Evolutionary conservation across 306 rosid genomes (phyloP), one percentile per base, ranked within the genome.

Genomic region (Begonia peltatifolia): DNA sequence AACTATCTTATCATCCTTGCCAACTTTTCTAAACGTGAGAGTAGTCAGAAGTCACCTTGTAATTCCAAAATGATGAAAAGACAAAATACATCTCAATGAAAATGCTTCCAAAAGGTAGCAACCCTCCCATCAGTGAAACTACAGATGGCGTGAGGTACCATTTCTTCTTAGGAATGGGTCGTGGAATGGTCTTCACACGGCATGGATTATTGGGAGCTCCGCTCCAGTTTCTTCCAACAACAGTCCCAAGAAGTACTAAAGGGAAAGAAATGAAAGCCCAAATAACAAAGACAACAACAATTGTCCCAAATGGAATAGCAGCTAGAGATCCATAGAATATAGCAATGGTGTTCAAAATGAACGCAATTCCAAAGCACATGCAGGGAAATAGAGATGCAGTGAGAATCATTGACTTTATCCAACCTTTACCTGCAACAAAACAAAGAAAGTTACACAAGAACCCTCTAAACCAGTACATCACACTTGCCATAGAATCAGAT

Each of bases 61-160:
- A 89, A 71, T 89, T 89, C 97, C 97, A 89, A 87, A 89, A 89
- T 66, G 97, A 89, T 30, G 97, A 84, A 63, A 89, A 89, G 64
- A 89, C 97, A 69, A 89, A 89, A 69, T 89, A 89, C 97, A 89
- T 89, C 88, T 89, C 97, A 12, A 89, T 89, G 81, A 89, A 89
- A 61, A 89, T 89, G 85, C 97, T 89, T 67, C 97, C 97, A 68
- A 89, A 89, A 12, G 97, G 97, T 67, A 89, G 93, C 73, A 89
- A 72, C 64, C 97, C 97, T 60, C 97, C 97, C 97, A 89, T 89
- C 79, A 89, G 48, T 51, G 97, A 84, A 63, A 89, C 90, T 18
- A 89, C 95, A 38, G 95, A 82, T 14, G 97, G 95, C 9, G 95
- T 89, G 66, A 89, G 84, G 72, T 89, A 89, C 97, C 97, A 89